Base-by-base conservation (phyloP, 495 filamentous ascomycete genomes). In the Coniosporium apollinis region DNA sequence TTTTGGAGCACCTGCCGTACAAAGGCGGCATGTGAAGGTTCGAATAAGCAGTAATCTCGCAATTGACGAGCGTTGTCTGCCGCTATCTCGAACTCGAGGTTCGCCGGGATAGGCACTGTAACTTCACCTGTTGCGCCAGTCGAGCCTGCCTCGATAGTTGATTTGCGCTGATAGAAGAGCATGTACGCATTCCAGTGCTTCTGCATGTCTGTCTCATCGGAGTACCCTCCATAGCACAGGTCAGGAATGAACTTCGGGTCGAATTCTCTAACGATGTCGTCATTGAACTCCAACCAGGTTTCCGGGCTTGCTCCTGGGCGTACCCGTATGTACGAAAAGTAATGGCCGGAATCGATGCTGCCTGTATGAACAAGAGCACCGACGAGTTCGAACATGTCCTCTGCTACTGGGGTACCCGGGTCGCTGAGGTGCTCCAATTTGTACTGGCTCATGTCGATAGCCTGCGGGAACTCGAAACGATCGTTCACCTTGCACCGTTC, bases 401-500 rank as follows among this genome's bases (percentile, higher is more conserved):
- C 57, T 17, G 65, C 46, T 7, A 50, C 51, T 4, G 63, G 59
- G 6, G 65, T 58, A 0, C 62, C 55, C 11, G 69, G 65, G 22
- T 83, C 66, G 42, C 73, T 81, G n/a, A 94, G 64, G 50, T 86
- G 71, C 22, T 85, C 78, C 15, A 91, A 72, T 13, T 82, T 91
- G 58, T 91, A 99, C 1, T 76, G 81, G 13, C 72, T 67, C 81
- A 99, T 91, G 52, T 99, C 79, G 38, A 99, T 82, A 19, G 59
- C 66, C 5, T 60, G 58, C 0, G 89, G 89, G 46, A 99, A 99
- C 19, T 79, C 63, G 50, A 99, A 99, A 34, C 76, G 66, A 47
- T 96, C 91, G 48, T 99, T 94, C 58, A 96, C 87, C 57, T 99
- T 99, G 59, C 69, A 84, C 36, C 89, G 68, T 49, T 76, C 65